Evolutionary conservation across 345 rosid species (phyloP).

Genomic region (Camelina sativa): DNA sequence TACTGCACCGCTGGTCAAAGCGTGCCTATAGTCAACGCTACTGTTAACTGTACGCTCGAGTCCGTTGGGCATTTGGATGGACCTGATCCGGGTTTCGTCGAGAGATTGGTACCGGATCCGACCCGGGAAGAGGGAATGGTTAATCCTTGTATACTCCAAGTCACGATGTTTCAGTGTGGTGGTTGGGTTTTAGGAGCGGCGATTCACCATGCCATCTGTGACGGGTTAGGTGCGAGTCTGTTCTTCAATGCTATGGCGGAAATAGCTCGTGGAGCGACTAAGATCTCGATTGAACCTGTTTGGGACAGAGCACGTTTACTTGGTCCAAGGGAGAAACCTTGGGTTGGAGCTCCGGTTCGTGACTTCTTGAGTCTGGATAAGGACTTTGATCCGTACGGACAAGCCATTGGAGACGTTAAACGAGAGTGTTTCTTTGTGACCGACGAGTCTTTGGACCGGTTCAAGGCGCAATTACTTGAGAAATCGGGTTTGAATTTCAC

Average conservation of each 20-base stretch:
- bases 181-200: constrained; percentile 77
- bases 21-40: constrained; percentile 61
- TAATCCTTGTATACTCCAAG: constrained; percentile 72
- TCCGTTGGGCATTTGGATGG: constrained; percentile 61
- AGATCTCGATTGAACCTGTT: constrained; percentile 56
- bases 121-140: constrained; percentile 50
- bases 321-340: constrained; percentile 71
- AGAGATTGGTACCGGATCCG: constrained; percentile 67
- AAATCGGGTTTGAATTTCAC: constrained; percentile 67
- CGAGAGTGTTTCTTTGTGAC: constrained; percentile 63
- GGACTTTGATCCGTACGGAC: constrained; percentile 52
- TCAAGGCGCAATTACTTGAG: constrained; percentile 57
- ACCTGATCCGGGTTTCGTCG: constrained; percentile 58
- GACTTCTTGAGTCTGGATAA: constrained; percentile 58
- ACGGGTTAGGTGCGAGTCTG: constrained; percentile 85
- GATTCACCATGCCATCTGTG: constrained; percentile 70
- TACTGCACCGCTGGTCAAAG: constrained; percentile 55
- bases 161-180: constrained; percentile 77
- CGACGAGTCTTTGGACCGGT: constrained; percentile 67
- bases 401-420: constrained; percentile 47
- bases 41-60: constrained; percentile 60
- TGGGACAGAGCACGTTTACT: constrained; percentile 66
- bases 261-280: constrained; percentile 65
- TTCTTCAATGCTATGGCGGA: constrained; percentile 71
- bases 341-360: constrained; percentile 55